Percentiles rank a stretch among this genome's conserved stretches.
phyloP scores from a whole-genome alignment of 2,329 filamentous ascomycete species.

The Arthrinium puccinioides region DNA sequence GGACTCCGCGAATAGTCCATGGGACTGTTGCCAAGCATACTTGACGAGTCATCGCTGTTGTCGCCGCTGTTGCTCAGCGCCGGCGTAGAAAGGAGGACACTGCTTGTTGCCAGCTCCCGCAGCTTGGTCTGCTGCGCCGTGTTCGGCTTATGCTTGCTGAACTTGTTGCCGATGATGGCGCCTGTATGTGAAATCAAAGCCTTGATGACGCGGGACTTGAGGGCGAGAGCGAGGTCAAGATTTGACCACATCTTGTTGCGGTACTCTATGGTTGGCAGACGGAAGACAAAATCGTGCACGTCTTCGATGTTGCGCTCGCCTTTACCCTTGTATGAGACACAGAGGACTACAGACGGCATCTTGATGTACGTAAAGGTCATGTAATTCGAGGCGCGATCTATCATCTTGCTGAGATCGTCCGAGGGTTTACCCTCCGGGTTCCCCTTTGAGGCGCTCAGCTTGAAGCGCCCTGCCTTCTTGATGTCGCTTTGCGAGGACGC shows the following conservation, averaged over 20 bases:
- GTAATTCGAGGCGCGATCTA: constrained; percentile 87
- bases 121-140: constrained; percentile 72
- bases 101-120: constrained; percentile 76
- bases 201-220: constrained; percentile 92
- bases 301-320: constrained; percentile 94
- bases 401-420: constrained; percentile 95
- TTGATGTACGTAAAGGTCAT: constrained; percentile 97
- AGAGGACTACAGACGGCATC: constrained; percentile 90
- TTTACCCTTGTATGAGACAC: constrained; percentile 93
- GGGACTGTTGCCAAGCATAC: constrained; percentile 43
- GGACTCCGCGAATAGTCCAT: constrained; percentile 54
- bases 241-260: constrained; percentile 99
- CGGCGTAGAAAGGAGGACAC: constrained; percentile 51
- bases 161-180: constrained; percentile 95
- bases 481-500: constrained; percentile 29
- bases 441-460: constrained; percentile 41
- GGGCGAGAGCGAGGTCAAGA: constrained; percentile 80
- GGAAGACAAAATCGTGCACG: constrained; percentile 95
- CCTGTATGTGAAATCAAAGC: constrained; percentile 93
- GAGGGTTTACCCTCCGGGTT: constrained; percentile 54
- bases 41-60: constrained; percentile 51
- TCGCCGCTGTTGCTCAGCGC: constrained; percentile 33
- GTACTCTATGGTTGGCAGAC: constrained; percentile 88
- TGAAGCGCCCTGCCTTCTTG: constrained; percentile 49
- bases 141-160: constrained; percentile 78